Evolutionary conservation across 306 rosid genomes (phyloP), one percentile per base, ranked within the genome.

Genomic region (Vigna unguiculata): DNA sequence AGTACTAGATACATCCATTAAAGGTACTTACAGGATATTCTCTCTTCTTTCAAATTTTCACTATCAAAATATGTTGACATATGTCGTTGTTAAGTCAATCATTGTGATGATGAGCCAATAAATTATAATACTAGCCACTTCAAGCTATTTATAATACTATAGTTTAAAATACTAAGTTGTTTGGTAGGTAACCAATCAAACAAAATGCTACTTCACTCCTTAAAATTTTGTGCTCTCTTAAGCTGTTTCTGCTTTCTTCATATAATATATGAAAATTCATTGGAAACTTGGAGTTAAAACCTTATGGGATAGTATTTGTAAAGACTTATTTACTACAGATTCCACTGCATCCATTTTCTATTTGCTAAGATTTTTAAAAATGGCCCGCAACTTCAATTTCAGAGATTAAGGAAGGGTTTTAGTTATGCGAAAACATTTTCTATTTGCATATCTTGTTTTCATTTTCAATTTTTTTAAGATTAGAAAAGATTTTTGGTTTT

Each of bases 221-320:
- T 34, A 20, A 61, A 61, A 61, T 61, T 22, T 0, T 32, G 15
- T 32, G 10, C 22, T 61, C 28, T 41, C n/a, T 52, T 34, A 5
- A 15, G 75, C 9, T 34, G 36, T 36, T 52, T 70, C 32, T 16
- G 30, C 75, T 51, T 71, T 19, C 75, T 20, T 36, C 36, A 12
- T 70, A 46, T 4, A 25, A 12, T 34, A 34, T 17, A 17, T 13
- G 30, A 25, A 25, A 25, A 4, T 55, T 38, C n/a, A 5, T 15
- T 22, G 17, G 4, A 72, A 40, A 15, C 38, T 72, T 71, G 65
- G 5, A 54, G 24, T 60, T 15, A 55, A 30, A 38, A 38, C 16
- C 7, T 40, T 20, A 16, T 22, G 17, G 25, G 55, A 72, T 22
- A 9, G 7, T 40, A 38, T 41, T 55, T 55, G 32, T 16, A 13